Evolutionary conservation across 768 basidiomycete genomes (phyloP).

Genomic region (Rhodosporidiobolus odoratus): DNA sequence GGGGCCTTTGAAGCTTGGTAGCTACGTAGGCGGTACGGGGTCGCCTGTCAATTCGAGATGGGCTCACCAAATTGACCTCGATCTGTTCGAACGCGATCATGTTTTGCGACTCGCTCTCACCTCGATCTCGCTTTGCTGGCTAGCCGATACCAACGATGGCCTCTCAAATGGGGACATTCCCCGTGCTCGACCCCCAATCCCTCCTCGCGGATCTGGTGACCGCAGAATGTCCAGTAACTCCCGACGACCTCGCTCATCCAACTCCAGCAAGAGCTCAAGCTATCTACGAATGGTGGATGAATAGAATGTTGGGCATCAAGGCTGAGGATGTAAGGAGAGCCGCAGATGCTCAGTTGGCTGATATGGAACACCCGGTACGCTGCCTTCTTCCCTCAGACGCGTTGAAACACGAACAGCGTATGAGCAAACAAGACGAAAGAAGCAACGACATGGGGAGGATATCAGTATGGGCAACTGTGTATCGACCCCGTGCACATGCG

Average conservation of each 20-base stretch:
- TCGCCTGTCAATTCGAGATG: too few relatives aligned
- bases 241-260: conserved; percentile 37
- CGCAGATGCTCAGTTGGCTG: conserved; percentile 35
- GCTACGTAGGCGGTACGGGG: too few relatives aligned
- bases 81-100: too few relatives aligned
- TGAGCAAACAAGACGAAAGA: not conserved
- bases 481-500: not conserved
- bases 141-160: not conserved
- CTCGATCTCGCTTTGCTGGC: not conserved
- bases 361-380: conserved; percentile 37
- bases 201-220: not conserved
- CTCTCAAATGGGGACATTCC: conserved; percentile 9
- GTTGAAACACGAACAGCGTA: not conserved
- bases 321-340: conserved; percentile 38
- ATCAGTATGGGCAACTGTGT: not conserved
- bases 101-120: not conserved
- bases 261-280: conserved; percentile 27
- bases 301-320: conserved; percentile 18
- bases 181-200: conserved; percentile 4
- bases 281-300: conserved; percentile 40
- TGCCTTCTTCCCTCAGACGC: not conserved
- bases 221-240: conserved; percentile 7
- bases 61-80: too few relatives aligned
- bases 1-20: too few relatives aligned
- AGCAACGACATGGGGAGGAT: not conserved